Evolutionary conservation across 192 early-diverging fungal genomes (phyloP).

Genomic region (Coemansia sp.): DNA sequence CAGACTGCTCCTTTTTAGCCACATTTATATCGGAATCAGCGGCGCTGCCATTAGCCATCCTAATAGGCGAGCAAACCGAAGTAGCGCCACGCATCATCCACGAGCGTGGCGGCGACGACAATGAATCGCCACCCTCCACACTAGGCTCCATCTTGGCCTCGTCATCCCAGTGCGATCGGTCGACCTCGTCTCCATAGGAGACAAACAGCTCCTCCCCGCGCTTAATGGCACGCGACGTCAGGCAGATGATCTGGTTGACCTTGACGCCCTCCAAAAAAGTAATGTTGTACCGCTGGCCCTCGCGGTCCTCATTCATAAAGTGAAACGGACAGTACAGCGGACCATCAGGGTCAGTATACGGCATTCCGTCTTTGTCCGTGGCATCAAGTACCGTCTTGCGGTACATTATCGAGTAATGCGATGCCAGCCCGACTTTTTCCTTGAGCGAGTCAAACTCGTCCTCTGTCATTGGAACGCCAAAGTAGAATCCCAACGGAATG

Average conservation of each 20-base stretch:
- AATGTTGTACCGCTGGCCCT: conserved; percentile 51
- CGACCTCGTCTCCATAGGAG: conserved; percentile 83
- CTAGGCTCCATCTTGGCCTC: neutral
- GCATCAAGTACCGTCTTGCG: conserved; percentile 90
- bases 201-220: conserved; percentile 85
- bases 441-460: conserved; percentile 91
- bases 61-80: neutral
- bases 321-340: conserved; percentile 84
- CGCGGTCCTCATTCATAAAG: conserved; percentile 83
- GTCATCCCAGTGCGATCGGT: conserved; percentile 70
- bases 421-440: conserved; percentile 75
- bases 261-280: conserved; percentile 75
- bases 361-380: conserved; percentile 78
- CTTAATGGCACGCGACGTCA: conserved; percentile 69
- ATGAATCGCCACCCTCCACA: neutral
- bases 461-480: conserved; percentile 96
- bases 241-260: conserved; percentile 88
- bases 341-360: conserved; percentile 67
- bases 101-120: neutral
- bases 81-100: conserved; percentile 10
- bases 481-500: conserved; percentile 88
- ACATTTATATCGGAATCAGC: neutral
- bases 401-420: conserved; percentile 90
- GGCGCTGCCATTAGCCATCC: neutral
- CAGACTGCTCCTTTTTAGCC: neutral